Base-by-base conservation (phyloP, 1,284 basidiomycete species). In the Abortiporus biennis region DNA sequence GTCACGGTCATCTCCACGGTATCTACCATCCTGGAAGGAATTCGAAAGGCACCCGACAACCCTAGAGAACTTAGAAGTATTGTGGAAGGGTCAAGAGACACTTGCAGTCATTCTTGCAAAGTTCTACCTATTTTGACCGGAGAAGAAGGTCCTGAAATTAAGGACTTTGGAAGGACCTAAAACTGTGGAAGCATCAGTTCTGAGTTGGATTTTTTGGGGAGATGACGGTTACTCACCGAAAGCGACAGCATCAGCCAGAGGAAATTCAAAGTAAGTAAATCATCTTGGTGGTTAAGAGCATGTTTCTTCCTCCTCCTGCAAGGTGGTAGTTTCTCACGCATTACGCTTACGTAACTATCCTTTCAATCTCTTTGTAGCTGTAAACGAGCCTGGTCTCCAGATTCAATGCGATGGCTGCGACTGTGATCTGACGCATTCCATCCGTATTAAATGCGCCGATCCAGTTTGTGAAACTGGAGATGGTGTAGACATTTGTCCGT, bases 381-480 rank as follows among this genome's bases (percentile, higher is more conserved):
- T 86, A 43, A 85, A 78, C 54, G 86, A 89, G 52, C 85, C 85
- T 25, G 86, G 85, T 44, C 67, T 83, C 30, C 79, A 85, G 55
- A 84, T 86, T 49, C 71, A 80, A 51, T 89, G 85, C 65, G 86
- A 89, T 56, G 65, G 75, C 19, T 89, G 86, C 61, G 63, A 63
- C 47, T 76, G 75, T 65, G 84, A 89, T 61, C 68, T 89, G 46
- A 93, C 91, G 1, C 88, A 93, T 59, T 89, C 87, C n/a, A 80
- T 92, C 47, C 83, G 89, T 48, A 91, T 95, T 56, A 92, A 91
- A 67, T 95, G 91, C 58, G 91, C 91, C 19, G 85, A 91, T 57
- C 75, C 80, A 11, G 72, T 72, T 34, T 95, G 91, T 56, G 78
- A 83, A 49, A 56, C 67, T 11, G 84, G 75, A 11, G 85, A 87